Evolutionary conservation across 345 rosid species (phyloP), one percentile per base, ranked within the genome.

Genomic region (Moricandia moricandioides): DNA sequence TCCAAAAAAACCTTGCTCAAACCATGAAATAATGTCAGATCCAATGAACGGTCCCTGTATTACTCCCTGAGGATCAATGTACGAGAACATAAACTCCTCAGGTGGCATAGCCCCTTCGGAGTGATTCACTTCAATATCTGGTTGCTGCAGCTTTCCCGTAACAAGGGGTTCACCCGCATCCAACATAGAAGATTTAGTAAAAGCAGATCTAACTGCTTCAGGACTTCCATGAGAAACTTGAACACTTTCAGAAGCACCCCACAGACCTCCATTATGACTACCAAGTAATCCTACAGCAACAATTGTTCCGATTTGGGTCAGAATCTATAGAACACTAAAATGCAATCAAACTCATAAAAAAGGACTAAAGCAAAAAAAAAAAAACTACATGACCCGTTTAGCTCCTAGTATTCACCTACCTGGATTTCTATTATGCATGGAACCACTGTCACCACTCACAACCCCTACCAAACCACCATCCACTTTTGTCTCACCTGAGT

Each of bases 1-100:
- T 29, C 94, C 96, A 80, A 93, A 93, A 82, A 89, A 93, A 2
- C 97, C 98, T 81, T 93, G 94, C 64, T 87, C 94, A 83, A 88
- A 87, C 98, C 98, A 93, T 24, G 85, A 81, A 51, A 91, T 82
- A 67, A 93, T 88, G 80, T 91, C 96, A 34, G 87, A 77, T 62
- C 96, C 96, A 49, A 83, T 80, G 71, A 87, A 91, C 14, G 97
- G 98, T 70, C 97, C 98, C 85, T 93, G 96, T 66, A 83, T 83
- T 26, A 70, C 84, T 62, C 96, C 94, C 74, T 88, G 90, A 79
- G 98, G 98, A 86, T 93, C 97, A 75, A 88, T 80, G 79, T 93
- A 93, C 79, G 65, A 86, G 76, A 94, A 85, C 81, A 73, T 86
- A 45, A 88, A 77, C 74, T 91, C 95, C 64, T 88, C 96, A 17